Evolutionary conservation across 805 yeast genomes (phyloP), one percentile per base, ranked within the genome.

Genomic region (Ogataea methylovora): DNA sequence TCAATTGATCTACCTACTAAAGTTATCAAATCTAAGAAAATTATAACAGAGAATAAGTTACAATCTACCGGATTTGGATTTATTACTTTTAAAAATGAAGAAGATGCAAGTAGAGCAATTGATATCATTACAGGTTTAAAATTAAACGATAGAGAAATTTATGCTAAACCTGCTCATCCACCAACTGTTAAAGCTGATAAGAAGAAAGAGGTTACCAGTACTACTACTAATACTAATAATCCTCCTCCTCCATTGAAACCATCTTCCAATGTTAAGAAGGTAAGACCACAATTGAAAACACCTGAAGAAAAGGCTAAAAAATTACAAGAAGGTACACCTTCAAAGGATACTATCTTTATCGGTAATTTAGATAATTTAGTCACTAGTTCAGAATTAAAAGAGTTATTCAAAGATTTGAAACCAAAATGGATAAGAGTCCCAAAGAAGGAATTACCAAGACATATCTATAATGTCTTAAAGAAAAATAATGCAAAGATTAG

Each of bases 361-460:
- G 70, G 78, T 31, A 77, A 76, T 47, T 61, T 80, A 46, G 78
- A 74, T 43, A 67, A 66, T 44, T 64, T 61, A 37, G 71, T 69
- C 18, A 67, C 69, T 27, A 60, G 56, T 22, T 68, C 67, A 27
- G 65, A 66, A 31, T 60, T 79, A 49, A 57, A 46, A 38, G 63
- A 56, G 40, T 58, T 68, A 37, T 67, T 74, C 49, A 56, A 61
- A 35, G 69, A 65, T 21, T 71, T 67, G 43, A 61, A 65, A 30
- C 79, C 83, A 10, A 60, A 60, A 36, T 72, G 76, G 74, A 69
- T 76, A 33, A 72, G 72, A 38, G 73, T 80, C 17, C 85, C 86
- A 36, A 56, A 64, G 31, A 66, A 69, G 43, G 62, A 57, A 27
- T 55, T 74, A 14, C 72, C 79, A 13, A 54, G 49, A 32, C 57